Evolutionary conservation across 2,329 filamentous ascomycete species (phyloP).

Genomic region (Epicoccum sorghinum): DNA sequence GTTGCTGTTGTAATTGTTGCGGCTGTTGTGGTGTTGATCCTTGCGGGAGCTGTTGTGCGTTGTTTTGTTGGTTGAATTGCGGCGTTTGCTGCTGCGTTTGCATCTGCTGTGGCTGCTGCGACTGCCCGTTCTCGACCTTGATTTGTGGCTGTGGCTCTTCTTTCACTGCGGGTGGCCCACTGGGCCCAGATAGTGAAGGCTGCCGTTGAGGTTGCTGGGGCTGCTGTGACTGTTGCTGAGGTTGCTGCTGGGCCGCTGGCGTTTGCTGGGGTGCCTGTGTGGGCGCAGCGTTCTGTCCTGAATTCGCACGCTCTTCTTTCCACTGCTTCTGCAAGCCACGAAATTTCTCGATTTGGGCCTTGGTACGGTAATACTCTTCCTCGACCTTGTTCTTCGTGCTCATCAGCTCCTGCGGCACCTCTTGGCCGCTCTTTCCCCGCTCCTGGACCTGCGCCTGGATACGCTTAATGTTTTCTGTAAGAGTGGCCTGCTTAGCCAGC

Average conservation of each 20-base stretch:
- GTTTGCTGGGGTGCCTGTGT: conserved; percentile 27
- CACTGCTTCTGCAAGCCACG: conserved; percentile 41
- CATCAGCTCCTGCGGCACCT: conserved; percentile 39
- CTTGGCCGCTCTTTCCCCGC: conserved; percentile 39
- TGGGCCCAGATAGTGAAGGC: conserved; percentile 35
- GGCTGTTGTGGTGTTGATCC: conserved; percentile 1
- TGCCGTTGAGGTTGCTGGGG: conserved; percentile 35
- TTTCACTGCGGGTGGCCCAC: conserved; percentile 34
- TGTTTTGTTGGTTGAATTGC: conserved; percentile 35
- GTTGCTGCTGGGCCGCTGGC: conserved; percentile 24
- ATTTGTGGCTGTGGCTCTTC: conserved; percentile 45
- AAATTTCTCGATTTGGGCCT: conserved; percentile 45
- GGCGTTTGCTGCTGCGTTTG: conserved; percentile 21
- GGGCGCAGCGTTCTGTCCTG: conserved; percentile 35
- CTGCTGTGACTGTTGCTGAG: conserved; percentile 32
- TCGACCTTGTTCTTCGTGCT: conserved; percentile 36
- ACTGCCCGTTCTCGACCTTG: conserved; percentile 43
- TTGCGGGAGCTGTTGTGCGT: conserved; percentile 17
- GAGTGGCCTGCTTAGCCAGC: conserved; percentile 40
- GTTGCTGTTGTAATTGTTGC: conserved; percentile 17
- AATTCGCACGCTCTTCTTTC: conserved; percentile 43
- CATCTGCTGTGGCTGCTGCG: conserved; percentile 23
- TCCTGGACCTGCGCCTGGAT: conserved; percentile 39
- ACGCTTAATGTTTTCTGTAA: conserved; percentile 33
- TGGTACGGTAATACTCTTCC: conserved; percentile 37